Evolutionary conservation across 2,329 filamentous ascomycete species (phyloP).

Genomic region (Penicillium sp.): DNA sequence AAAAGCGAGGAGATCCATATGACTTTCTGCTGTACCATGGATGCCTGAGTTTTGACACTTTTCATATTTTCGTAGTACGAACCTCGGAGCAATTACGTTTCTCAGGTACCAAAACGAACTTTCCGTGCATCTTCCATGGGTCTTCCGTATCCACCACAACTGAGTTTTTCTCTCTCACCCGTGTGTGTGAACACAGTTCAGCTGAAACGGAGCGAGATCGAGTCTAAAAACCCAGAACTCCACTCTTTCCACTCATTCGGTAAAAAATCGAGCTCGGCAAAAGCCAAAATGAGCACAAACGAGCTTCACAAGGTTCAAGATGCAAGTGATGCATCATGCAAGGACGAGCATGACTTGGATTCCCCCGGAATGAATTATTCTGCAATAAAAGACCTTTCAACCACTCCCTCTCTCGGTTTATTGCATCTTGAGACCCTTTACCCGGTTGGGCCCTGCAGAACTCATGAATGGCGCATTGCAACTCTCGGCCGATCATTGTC

Average conservation of each 20-base stretch:
- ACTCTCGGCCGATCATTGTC: slow-evolving; percentile 13
- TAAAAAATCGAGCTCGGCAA: slow-evolving; percentile 28
- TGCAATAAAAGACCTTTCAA: not conserved
- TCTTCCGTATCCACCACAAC: slow-evolving; percentile 20
- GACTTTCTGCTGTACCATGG: not conserved
- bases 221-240: slow-evolving; percentile 25
- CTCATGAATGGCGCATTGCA: slow-evolving; percentile 13
- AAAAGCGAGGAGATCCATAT: not conserved
- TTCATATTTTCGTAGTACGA: not conserved
- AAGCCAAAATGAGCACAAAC: slow-evolving; percentile 6
- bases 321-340: slow-evolving; percentile 25
- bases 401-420: not conserved
- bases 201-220: slow-evolving; percentile 30
- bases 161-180: slow-evolving; percentile 13
- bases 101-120: slow-evolving; percentile 1
- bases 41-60: not conserved
- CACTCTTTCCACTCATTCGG: slow-evolving; percentile 31
- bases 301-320: slow-evolving; percentile 6
- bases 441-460: not conserved
- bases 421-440: not conserved
- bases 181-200: slow-evolving; percentile 17
- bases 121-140: slow-evolving; percentile 22
- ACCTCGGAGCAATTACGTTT: slow-evolving; percentile 1
- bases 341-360: slow-evolving; percentile 13
- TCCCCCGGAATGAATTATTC: slow-evolving; percentile 7